Percentiles rank a stretch among this genome's conserved stretches.
phyloP scores from a whole-genome alignment of 495 filamentous ascomycete species.

The Aspergillus incahuasiensis region DNA sequence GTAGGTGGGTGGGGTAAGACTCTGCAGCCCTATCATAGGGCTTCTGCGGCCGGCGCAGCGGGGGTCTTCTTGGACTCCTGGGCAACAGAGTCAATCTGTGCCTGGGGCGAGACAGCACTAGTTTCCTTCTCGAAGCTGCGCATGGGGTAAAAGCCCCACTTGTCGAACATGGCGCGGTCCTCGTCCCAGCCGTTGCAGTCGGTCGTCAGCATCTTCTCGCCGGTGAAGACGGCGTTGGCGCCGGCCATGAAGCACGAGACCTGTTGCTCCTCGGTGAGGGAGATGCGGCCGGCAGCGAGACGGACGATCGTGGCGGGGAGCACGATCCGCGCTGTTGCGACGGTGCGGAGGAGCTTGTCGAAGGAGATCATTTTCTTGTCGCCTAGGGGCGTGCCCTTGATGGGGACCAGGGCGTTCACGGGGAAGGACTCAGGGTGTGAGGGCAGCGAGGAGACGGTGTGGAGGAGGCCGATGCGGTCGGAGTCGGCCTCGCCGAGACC shows the following conservation, averaged over 20 bases:
- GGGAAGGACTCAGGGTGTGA: conserved; percentile 79
- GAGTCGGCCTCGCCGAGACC: conserved; percentile 69
- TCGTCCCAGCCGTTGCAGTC: conserved; percentile 86
- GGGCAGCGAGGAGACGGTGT: conserved; percentile 71
- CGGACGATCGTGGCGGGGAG: conserved; percentile 78
- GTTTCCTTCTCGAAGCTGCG: conserved; percentile 44
- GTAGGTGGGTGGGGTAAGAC: neutral
- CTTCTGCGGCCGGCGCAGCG: conserved; percentile 18
- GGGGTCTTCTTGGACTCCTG: neutral
- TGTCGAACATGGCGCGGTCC: conserved; percentile 71
- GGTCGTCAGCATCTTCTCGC: conserved; percentile 89
- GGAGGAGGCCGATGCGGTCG: conserved; percentile 73
- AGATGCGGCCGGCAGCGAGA: conserved; percentile 73
- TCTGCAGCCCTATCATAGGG: conserved; percentile 10
- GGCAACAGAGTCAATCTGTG: neutral
- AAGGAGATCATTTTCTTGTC: conserved; percentile 67
- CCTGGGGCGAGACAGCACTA: neutral
- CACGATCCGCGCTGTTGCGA: conserved; percentile 72
- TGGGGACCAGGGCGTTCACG: conserved; percentile 80
- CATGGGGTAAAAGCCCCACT: conserved; percentile 73
- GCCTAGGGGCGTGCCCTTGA: conserved; percentile 76
- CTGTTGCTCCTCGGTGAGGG: conserved; percentile 77
- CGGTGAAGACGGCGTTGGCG: conserved; percentile 84
- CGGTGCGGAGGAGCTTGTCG: conserved; percentile 65
- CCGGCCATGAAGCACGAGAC: conserved; percentile 79